phyloP scores from a whole-genome alignment of 495 filamentous ascomycete species.

The Neurospora intermedia region DNA sequence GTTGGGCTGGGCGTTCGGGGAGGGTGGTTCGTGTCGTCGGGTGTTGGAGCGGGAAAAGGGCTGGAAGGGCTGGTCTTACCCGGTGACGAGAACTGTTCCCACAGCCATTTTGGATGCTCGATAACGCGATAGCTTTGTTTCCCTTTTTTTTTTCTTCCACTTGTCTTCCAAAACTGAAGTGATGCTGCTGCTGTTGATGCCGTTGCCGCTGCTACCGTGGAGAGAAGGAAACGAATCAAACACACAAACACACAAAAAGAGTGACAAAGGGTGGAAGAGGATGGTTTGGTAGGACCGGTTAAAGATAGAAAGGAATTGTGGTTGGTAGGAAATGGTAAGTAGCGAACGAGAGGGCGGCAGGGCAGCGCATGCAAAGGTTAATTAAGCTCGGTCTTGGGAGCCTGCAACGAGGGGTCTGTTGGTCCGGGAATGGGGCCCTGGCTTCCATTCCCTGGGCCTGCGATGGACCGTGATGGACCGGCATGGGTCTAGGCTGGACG shows the following conservation, averaged over 20 bases:
- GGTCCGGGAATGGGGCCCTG: neutral
- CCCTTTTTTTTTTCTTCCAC: neutral
- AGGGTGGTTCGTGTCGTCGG: constrained; percentile 2
- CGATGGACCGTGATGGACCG: neutral
- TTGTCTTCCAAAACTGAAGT: neutral
- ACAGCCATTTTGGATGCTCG: constrained; percentile 51
- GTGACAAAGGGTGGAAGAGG: neutral
- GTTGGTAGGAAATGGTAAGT: neutral
- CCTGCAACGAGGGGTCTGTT: neutral
- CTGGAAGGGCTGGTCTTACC: constrained; percentile 45
- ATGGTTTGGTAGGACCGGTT: neutral
- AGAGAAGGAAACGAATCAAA: neutral
- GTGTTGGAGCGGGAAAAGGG: constrained; percentile 1
- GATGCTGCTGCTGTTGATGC: neutral
- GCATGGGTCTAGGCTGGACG: neutral
- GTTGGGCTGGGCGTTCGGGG: neutral
- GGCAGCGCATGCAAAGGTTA: neutral
- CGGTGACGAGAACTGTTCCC: constrained; percentile 81
- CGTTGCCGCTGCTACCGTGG: neutral
- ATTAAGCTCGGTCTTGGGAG: neutral
- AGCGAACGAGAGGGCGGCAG: neutral
- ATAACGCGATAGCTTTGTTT: neutral
- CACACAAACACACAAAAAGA: neutral
- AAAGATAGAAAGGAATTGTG: neutral
- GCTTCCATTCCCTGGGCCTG: neutral